Evolutionary conservation across 106 monocot genomes (phyloP).

Genomic region (Dioscorea zingiberensis): DNA sequence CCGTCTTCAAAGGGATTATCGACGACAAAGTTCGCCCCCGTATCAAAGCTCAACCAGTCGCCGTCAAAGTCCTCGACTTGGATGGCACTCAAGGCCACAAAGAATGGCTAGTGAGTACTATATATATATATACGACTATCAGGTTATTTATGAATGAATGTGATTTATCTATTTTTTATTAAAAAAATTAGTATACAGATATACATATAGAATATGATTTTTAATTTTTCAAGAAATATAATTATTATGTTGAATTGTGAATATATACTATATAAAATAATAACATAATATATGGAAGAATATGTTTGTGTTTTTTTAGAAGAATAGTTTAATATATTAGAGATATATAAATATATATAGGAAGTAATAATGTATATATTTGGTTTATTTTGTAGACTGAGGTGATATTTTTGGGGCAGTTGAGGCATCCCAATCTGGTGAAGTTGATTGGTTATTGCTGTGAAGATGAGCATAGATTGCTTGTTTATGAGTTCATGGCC

Average conservation of each 20-base stretch:
- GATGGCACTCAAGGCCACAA: conserved; percentile 78
- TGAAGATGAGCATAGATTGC: conserved; percentile 67
- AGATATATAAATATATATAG: neutral
- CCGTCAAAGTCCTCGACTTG: conserved; percentile 69
- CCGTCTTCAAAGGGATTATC: conserved; percentile 72
- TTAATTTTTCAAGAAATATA: too few species aligned
- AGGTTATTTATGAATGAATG: neutral
- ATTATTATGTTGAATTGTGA: too few species aligned
- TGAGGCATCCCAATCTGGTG: conserved; percentile 75
- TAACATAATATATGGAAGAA: too few species aligned
- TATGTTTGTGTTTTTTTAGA: too few species aligned
- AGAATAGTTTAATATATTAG: neutral
- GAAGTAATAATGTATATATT: too few species aligned
- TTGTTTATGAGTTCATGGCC: conserved; percentile 80
- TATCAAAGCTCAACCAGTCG: conserved; percentile 55
- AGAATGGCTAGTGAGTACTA: conserved; percentile 73
- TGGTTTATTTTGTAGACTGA: conserved; percentile 39
- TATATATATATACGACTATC: neutral
- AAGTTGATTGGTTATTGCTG: conserved; percentile 85
- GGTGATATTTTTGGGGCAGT: conserved; percentile 76
- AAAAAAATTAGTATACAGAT: too few species aligned
- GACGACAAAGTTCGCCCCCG: conserved; percentile 65
- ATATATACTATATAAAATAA: too few species aligned
- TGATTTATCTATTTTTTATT: too few species aligned
- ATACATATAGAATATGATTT: too few species aligned